Evolutionary conservation across 73 alveolate genomes (phyloP).

Genomic region (Paramecium caudatum): DNA sequence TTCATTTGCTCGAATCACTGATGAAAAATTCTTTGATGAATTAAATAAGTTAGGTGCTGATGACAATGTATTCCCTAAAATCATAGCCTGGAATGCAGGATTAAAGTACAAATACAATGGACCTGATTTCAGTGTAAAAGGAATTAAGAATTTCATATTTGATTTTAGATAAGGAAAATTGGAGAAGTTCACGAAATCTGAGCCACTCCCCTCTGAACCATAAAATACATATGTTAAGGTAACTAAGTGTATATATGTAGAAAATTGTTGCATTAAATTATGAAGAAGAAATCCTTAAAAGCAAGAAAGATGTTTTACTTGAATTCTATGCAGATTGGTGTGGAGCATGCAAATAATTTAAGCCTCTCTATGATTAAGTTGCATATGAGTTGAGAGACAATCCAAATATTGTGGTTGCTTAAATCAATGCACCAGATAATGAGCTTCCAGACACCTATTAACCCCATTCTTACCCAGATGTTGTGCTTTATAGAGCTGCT

Average conservation of each 20-base stretch:
- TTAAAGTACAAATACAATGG: conserved; percentile 51
- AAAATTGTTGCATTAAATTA: conserved; percentile 51
- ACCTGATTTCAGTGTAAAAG: conserved; percentile 56
- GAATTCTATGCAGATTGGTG: conserved; percentile 66
- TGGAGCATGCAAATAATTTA: conserved; percentile 32
- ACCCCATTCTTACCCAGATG: conserved; percentile 62
- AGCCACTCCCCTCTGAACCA: conserved; percentile 27
- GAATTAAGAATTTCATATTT: conserved; percentile 44
- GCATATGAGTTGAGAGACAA: conserved; percentile 65
- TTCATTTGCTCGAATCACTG: not conserved
- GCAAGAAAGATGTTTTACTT: conserved; percentile 21
- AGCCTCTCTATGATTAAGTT: conserved; percentile 37
- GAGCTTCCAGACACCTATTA: conserved; percentile 2
- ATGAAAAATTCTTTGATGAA: conserved; percentile 53
- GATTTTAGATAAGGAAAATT: conserved; percentile 63
- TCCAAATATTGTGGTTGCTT: conserved; percentile 31
- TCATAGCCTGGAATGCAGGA: conserved; percentile 20
- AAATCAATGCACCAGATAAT: conserved; percentile 63
- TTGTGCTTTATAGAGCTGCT: conserved; percentile 35
- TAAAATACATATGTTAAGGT: conserved; percentile 41
- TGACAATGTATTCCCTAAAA: conserved; percentile 57
- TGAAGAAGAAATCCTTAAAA: conserved; percentile 55
- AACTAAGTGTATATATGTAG: not conserved
- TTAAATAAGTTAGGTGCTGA: conserved; percentile 55
- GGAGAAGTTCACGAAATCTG: conserved; percentile 29